These are phyloP conservation scores for Deakozyma indianensis DNA, from an alignment of 805 yeast genomes.

Conservation along the genomic window DNA sequence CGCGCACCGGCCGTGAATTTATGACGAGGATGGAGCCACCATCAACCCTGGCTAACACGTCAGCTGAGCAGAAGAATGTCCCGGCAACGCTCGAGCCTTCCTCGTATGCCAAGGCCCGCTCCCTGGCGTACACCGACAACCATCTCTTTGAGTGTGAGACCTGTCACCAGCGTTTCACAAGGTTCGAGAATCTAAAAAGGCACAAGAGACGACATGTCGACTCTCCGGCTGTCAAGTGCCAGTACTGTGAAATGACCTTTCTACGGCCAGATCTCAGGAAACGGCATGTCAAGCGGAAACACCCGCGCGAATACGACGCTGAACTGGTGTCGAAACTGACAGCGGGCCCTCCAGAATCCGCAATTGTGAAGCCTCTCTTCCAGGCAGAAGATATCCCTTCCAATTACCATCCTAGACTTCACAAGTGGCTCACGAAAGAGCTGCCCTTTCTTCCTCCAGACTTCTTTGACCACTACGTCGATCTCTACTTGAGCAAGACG, in stretches of 20 bases:
- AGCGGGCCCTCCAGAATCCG: background rate
- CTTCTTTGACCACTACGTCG: constrained; percentile 1
- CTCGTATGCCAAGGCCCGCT: too few species aligned
- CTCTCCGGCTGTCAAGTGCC: background rate
- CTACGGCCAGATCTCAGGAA: background rate
- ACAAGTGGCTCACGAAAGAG: background rate
- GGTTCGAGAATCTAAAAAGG: background rate
- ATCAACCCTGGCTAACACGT: too few species aligned
- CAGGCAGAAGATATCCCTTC: background rate
- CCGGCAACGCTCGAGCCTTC: too few species aligned
- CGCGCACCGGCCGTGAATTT: too few species aligned
- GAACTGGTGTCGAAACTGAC: background rate
- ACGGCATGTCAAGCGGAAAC: constrained; percentile 1
- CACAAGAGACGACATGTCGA: background rate
- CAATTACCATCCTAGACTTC: background rate
- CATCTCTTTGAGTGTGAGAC: background rate
- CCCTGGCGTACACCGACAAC: constrained; percentile 2
- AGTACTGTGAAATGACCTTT: background rate
- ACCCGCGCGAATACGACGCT: background rate
- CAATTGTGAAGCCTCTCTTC: background rate
- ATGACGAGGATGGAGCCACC: too few species aligned
- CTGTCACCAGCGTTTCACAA: background rate
- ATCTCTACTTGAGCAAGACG: background rate
- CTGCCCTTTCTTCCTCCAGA: constrained; percentile 1
- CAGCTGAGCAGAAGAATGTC: too few species aligned